A percentile compares a stretch with the other conserved stretches of the same genome.
Conservation (phyloP, 225 moss, liverwort and hornwort species). For the Antitrichia curtipendula region DNA sequence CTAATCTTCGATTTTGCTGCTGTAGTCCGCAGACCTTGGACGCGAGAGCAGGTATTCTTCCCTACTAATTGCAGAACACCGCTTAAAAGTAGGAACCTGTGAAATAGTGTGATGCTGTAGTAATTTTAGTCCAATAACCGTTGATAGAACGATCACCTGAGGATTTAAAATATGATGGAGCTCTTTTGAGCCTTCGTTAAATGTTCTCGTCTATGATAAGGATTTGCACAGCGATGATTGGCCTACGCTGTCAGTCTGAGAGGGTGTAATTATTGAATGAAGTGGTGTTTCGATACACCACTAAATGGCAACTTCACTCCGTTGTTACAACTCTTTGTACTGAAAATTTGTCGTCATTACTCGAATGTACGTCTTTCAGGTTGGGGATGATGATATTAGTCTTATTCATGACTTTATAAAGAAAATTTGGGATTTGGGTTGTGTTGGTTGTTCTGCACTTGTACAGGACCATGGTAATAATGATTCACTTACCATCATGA, state of each 20-base stretch:
- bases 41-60: slow-evolving; percentile 21
- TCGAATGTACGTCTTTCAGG: not conserved
- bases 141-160: not conserved
- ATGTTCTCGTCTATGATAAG: not conserved
- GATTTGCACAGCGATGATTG: not conserved
- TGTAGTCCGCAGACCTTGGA: not conserved
- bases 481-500: not conserved
- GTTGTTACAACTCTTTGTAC: not conserved
- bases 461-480: not conserved
- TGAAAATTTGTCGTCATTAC: not conserved
- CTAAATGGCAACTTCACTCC: not conserved
- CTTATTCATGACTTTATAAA: not conserved
- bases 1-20: not conserved
- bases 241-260: not conserved
- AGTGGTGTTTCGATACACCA: not conserved
- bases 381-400: not conserved
- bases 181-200: not conserved
- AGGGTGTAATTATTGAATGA: not conserved
- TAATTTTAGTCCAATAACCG: not conserved
- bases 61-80: not conserved
- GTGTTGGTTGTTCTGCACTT: not conserved
- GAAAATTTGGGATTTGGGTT: not conserved
- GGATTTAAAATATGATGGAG: not conserved
- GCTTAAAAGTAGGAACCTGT: not conserved
- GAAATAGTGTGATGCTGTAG: not conserved